Base-by-base conservation (phyloP, 2,329 filamentous ascomycete genomes). In the Lecanicillium sp. region DNA sequence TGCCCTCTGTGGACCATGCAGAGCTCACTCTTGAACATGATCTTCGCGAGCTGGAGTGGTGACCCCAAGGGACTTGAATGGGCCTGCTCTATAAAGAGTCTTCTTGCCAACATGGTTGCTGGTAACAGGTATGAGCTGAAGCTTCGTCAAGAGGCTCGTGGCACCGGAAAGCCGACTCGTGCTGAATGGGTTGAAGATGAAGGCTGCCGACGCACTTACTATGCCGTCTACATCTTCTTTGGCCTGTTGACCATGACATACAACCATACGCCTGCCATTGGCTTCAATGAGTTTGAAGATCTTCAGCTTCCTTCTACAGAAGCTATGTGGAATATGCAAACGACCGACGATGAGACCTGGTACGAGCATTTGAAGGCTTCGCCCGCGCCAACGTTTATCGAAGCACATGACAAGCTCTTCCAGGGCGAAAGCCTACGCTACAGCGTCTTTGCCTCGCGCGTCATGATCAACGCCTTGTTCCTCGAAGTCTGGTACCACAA, bases 401-500 rank as follows among this genome's bases (percentile, higher is more conserved):
- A 94, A 54, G 90, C 92, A 2, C 90, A 96, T 55, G 88, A 94
- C 62, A 89, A 88, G 45, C 77, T 98, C 4, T 96, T 96, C 71
- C 88, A 95, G 59, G 92, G 90, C 47, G 87, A 95, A 57, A 77
- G 78, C 42, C 77, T 90, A 37, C 83, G 83, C 51, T 98, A 96
- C 70, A 96, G 90, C 56, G 90, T 90, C 2, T 98, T 96, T 58
- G 90, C 89, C 5, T 94, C 92, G 9, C 86, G 92, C 45, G 87
- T 96, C 47, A 94, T 98, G 86, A 95, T 96, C 73, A 98, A 96
- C 55, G 90, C 92, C 9, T 72, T 98, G 47, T 98, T 96, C 71
- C 74, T 98, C 35, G 92, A 96, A 62, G 90, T 96, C 3, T 98
- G 92, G 92, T 94, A 95, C 57, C 87, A 96, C 68, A 95, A 95